Base-by-base conservation (phyloP, 2,329 filamentous ascomycete genomes). In the Colletotrichum sp. region DNA sequence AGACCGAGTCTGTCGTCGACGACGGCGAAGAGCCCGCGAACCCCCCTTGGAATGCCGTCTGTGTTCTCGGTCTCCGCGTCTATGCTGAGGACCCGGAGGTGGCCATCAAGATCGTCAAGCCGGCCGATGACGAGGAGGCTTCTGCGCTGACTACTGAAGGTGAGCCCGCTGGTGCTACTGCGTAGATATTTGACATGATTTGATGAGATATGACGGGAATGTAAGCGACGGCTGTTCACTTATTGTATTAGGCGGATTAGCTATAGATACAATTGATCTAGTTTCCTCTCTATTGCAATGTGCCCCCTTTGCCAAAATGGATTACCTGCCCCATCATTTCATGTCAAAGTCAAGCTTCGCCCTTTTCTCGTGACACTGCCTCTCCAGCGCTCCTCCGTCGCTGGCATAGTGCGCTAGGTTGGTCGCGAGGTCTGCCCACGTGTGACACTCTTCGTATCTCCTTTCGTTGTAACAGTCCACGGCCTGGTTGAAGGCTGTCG, bases 401-500 rank as follows among this genome's bases (percentile, higher is more conserved):
- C 87, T 85, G 59, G 90, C 86, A 79, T 90, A 90, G 63, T 89
- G 88, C 3, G 93, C 92, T 66, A 95, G 80, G 14, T 87, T 88
- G 69, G 95, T 86, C 6, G 93, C 92, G 79, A 90, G 89, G 8
- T 90, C 86, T 2, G 91, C 90, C 94, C 94, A 96, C 43, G 83
- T 82, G 77, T 87, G 89, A 64, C 92, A 92, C 3, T 85, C 83
- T 6, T 86, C 86, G 72, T 91, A 89, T 28, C 93, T 88, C 2
- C 88, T 87, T 2, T 84, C 85, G 14, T 89, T 87, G 79, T 91
- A 92, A n/a, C 91, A 87, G 79, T 96, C 94, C 7, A 95, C 86
- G 0, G 90, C 92, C 75, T 92, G 92, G 78, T 96, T 96, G 83
- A 94, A 95, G 0, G 90, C 86, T 7, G 89, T 91, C 1, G 91